phyloP scores from a whole-genome alignment of 2,329 filamentous ascomycete genomes.

The Gaeumannomyces tritici region DNA sequence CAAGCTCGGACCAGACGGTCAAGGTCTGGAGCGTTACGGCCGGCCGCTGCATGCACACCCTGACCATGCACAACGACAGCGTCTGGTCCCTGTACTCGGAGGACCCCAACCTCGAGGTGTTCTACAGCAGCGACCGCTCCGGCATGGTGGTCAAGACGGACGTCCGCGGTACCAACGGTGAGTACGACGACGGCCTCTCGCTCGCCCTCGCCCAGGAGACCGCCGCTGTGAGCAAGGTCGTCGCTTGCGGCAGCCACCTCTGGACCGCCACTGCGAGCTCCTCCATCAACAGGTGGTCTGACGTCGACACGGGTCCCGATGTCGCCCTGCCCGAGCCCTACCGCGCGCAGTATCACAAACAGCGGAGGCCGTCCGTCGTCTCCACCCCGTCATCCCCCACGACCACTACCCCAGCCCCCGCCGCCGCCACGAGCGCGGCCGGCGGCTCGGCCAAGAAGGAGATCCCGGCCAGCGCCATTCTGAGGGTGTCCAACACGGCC shows the following conservation, averaged over 20 bases:
- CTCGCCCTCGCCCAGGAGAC: slow-evolving; percentile 90
- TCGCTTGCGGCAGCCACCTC: slow-evolving; percentile 64
- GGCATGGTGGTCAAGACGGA: slow-evolving; percentile 96
- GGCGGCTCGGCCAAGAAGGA: slow-evolving; percentile 38
- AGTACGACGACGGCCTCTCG: slow-evolving; percentile 81
- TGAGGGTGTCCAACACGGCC: slow-evolving; percentile 78
- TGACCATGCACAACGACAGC: slow-evolving; percentile 98
- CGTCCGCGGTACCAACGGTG: slow-evolving; percentile 59
- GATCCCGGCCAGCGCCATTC: slow-evolving; percentile 67
- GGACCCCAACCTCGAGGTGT: slow-evolving; percentile 74
- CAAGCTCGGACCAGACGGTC: slow-evolving; percentile 91
- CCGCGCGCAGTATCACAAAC: slow-evolving; percentile 23
- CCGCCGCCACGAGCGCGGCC: slow-evolving; percentile 8
- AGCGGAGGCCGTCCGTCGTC: slow-evolving; percentile 36
- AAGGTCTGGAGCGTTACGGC: slow-evolving; percentile 97
- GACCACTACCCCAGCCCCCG: slow-evolving; percentile 21
- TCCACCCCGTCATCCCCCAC: slow-evolving; percentile 24
- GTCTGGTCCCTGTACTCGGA: slow-evolving; percentile 94
- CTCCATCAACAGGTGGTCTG: slow-evolving; percentile 84
- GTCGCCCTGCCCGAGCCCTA: slow-evolving; percentile 50
- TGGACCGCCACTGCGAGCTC: slow-evolving; percentile 89
- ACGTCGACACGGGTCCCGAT: slow-evolving; percentile 70
- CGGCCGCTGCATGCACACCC: slow-evolving; percentile 91
- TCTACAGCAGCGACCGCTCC: slow-evolving; percentile 90
- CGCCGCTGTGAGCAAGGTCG: slow-evolving; percentile 62